Evolutionary conservation across 345 rosid genomes (phyloP).

Genomic region (Brassica juncea): DNA sequence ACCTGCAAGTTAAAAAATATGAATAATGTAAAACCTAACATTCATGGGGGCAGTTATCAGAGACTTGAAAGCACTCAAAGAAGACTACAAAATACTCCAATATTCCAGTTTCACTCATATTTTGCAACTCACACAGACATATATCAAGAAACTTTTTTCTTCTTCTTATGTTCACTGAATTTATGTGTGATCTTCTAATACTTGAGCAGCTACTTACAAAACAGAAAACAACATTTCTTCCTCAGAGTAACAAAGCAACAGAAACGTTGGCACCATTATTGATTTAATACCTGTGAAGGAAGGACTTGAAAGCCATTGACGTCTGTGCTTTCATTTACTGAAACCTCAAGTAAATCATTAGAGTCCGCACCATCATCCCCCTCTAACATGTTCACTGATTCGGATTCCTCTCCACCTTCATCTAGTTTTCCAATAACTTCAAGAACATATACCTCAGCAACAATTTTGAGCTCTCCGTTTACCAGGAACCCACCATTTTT

Average conservation of each 20-base stretch:
- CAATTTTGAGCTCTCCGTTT: constrained; percentile 54
- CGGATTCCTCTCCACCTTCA: background rate
- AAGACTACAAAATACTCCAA: background rate
- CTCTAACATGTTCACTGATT: background rate
- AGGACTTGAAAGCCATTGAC: constrained; percentile 19
- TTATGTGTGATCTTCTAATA: background rate
- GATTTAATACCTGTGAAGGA: background rate
- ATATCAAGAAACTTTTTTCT: background rate
- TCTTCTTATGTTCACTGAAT: background rate
- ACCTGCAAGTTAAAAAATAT: background rate
- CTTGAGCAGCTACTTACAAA: background rate
- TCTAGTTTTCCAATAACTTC: background rate
- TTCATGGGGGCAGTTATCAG: background rate
- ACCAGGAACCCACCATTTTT: constrained; percentile 37
- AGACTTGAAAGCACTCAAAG: background rate
- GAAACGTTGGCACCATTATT: background rate
- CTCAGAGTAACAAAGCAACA: background rate
- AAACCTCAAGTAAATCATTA: background rate
- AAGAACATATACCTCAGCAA: constrained; percentile 55
- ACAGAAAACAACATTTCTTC: background rate
- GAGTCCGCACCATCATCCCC: background rate
- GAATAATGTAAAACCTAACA: background rate
- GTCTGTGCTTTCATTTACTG: background rate
- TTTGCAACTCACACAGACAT: background rate
- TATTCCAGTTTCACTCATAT: background rate